phyloP scores from a whole-genome alignment of 306 rosid genomes.

The Rosa chinensis region DNA sequence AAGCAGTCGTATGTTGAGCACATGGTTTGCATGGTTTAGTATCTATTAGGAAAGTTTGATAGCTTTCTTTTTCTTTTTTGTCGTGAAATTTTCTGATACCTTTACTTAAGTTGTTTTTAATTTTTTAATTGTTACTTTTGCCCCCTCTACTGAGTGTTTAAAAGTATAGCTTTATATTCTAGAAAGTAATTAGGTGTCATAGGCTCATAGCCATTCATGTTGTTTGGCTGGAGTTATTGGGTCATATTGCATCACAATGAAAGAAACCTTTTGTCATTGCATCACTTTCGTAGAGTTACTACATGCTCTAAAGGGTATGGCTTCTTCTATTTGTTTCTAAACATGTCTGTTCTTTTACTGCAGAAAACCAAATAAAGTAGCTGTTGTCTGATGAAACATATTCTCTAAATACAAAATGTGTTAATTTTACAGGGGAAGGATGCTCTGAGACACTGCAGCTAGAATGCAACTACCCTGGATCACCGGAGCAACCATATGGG shows the following conservation, averaged over 20 bases:
- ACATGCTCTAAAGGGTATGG: neutral
- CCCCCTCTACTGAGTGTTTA: neutral
- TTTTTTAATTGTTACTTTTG: neutral
- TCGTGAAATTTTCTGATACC: neutral
- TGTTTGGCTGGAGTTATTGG: conserved; percentile 3
- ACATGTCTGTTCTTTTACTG: neutral
- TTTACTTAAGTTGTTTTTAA: neutral
- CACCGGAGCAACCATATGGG: conserved; percentile 67
- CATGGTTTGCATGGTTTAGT: neutral
- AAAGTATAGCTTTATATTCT: neutral
- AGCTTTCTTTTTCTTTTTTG: neutral
- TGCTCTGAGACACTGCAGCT: conserved; percentile 65
- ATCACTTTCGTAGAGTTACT: conserved; percentile 20
- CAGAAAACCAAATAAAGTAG: neutral
- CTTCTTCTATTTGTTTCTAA: neutral
- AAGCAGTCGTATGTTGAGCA: neutral
- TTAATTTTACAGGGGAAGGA: conserved; percentile 66
- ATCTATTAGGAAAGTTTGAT: neutral
- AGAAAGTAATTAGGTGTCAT: neutral
- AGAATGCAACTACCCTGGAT: conserved; percentile 64
- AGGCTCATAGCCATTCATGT: neutral
- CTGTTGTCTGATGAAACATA: conserved; percentile 22
- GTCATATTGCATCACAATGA: neutral
- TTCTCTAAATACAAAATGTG: neutral
- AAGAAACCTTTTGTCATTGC: conserved; percentile 4